Conservation (phyloP, 805 yeast genomes). For the Nakazawaea siamensis region DNA sequence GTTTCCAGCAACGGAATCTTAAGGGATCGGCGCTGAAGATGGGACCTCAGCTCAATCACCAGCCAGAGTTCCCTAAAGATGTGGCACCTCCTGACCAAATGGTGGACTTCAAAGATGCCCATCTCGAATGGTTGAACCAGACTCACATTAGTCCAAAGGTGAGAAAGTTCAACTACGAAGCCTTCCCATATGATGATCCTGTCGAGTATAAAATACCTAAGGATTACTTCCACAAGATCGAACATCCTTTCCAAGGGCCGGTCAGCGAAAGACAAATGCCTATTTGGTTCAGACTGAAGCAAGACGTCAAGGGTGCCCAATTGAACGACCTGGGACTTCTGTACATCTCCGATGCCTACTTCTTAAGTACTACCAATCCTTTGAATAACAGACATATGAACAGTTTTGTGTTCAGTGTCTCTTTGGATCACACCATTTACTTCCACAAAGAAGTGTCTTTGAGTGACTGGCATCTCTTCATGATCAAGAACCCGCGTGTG, state of each 20-base stretch:
- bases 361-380: constrained; percentile 42
- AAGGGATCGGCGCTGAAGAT: constrained; percentile 24
- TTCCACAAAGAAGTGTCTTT: constrained; percentile 47
- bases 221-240: constrained; percentile 23
- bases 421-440: constrained; percentile 60
- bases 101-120: constrained; percentile 20
- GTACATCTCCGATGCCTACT: constrained; percentile 49
- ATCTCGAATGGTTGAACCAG: constrained; percentile 19
- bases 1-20: constrained; percentile 28
- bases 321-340: constrained; percentile 51
- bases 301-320: constrained; percentile 14
- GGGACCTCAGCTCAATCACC: constrained; percentile 21
- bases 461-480: constrained; percentile 44
- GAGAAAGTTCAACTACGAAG: constrained; percentile 17
- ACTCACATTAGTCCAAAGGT: constrained; percentile 14
- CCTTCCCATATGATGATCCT: constrained; percentile 21
- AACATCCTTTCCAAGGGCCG: too few species aligned
- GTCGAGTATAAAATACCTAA: constrained; percentile 24
- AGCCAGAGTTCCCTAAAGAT: constrained; percentile 18
- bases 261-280: neutral
- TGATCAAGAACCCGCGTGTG: constrained; percentile 39
- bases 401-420: constrained; percentile 46
- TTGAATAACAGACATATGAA: too few species aligned
- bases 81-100: constrained; percentile 20
- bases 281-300: constrained; percentile 15